A percentile compares a stretch with the other conserved stretches of the same genome.
Evolutionary conservation across 768 basidiomycete genomes (phyloP).

Genomic region (Panaeolus papilionaceus): DNA sequence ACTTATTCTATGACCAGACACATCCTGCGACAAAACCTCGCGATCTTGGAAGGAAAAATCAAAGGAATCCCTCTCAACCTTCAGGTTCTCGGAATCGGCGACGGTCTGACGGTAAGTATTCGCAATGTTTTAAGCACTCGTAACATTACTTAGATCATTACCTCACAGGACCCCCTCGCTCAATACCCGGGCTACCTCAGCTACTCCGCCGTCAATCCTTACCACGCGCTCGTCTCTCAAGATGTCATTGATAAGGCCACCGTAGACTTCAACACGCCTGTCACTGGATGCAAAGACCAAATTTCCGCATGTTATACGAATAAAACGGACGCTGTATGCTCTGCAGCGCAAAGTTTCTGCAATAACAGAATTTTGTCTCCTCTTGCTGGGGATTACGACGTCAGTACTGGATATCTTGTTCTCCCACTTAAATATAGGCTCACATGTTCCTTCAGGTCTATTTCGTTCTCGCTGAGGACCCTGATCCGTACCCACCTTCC

Average conservation of each 20-base stretch:
- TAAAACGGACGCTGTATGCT: slow-evolving; percentile 55
- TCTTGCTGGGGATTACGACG: slow-evolving; percentile 58
- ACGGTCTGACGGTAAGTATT: slow-evolving; percentile 60
- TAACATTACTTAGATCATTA: neutral
- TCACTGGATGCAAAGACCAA: slow-evolving; percentile 56
- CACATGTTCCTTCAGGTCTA: slow-evolving; percentile 36
- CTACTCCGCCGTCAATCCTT: slow-evolving; percentile 62
- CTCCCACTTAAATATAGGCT: too few species aligned
- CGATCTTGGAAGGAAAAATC: slow-evolving; percentile 52
- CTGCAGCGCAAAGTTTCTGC: slow-evolving; percentile 61
- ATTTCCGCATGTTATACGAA: slow-evolving; percentile 57
- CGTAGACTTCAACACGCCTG: slow-evolving; percentile 43
- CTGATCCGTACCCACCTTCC: slow-evolving; percentile 56
- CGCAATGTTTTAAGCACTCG: neutral
- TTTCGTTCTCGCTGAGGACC: slow-evolving; percentile 49
- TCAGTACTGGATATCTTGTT: neutral
- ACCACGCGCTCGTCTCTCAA: slow-evolving; percentile 56
- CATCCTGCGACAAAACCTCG: slow-evolving; percentile 65
- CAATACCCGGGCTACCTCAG: slow-evolving; percentile 66
- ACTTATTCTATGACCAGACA: slow-evolving; percentile 46
- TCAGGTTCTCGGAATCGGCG: slow-evolving; percentile 66
- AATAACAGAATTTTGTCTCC: slow-evolving; percentile 60
- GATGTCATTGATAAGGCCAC: slow-evolving; percentile 49
- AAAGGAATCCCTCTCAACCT: slow-evolving; percentile 59
- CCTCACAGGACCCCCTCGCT: slow-evolving; percentile 27